These are phyloP conservation scores for Brassica napus DNA, from an alignment of 345 rosid genomes.

Conservation along the genomic window Da-Ae NC_063444.1:22208501-22209000, in stretches of 20 bases:
- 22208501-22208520: not conserved
- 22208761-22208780: not conserved
- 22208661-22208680: not conserved
- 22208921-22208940: not conserved
- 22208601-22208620: not conserved
- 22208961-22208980: not conserved
- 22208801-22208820: not conserved
- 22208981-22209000: not conserved
- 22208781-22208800: not conserved
- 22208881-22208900: not conserved
- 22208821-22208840: not conserved
- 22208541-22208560: not conserved
- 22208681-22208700: not conserved
- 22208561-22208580: not conserved
- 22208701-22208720: not conserved
- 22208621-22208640: not conserved
- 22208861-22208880: not conserved
- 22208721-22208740: not conserved
- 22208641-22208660: not conserved
- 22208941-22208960: not conserved
- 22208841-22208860: not conserved
- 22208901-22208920: not conserved
- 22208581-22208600: not conserved
- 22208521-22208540: not conserved
- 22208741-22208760: not conserved